Evolutionary conservation across 176 grass and related monocot genomes (phyloP), one percentile per base, ranked within the genome.

Genomic region (Oryza meridionalis): DNA sequence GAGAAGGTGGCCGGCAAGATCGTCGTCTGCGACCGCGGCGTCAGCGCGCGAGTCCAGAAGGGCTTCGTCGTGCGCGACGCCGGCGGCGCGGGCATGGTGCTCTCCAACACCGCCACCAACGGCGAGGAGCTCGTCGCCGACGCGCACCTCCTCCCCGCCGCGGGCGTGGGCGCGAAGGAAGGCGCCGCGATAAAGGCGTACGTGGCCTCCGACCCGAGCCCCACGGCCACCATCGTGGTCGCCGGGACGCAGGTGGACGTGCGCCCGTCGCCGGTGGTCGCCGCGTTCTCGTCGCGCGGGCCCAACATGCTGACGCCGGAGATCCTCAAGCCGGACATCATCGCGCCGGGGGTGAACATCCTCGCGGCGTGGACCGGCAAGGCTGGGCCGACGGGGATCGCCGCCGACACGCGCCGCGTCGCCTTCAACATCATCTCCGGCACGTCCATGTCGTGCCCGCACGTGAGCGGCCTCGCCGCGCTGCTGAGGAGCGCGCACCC

Each of bases 371-470:
- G 95, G 95, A 92, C 94, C 0, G 90, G 94, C 0, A 83, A 84
- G 47, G 88, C 61, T 1, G 94, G 94, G n/a, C 92, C 92, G n/a
- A 97, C 92, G 9, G 95, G 88, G 2, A 82, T 88, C 22, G 45
- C 82, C 10, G 72, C 85, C 15, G 94, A 97, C 86, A 65, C 77
- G 19, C 90, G 92, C 4, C 90, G 90, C 5, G 88, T 88, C 1
- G 73, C 37, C 50, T 98, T 82, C 87, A 98, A 94, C 86, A 95
- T 98, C 82, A 93, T 98, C 85, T 98, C 95, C 0, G 95, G 95
- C 24, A 98, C 95, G 2, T 98, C 95, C 67, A 98, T 98, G 92
- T 94, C 95, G 21, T 94, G 92, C 72, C 92, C 95, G 7, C 95
- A 98, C 47, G 86, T 98, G 19, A 98, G 95, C 68, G 95, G 95